Base-by-base conservation (phyloP, 345 rosid genomes). In the Pseudoturritis turrita region DNA sequence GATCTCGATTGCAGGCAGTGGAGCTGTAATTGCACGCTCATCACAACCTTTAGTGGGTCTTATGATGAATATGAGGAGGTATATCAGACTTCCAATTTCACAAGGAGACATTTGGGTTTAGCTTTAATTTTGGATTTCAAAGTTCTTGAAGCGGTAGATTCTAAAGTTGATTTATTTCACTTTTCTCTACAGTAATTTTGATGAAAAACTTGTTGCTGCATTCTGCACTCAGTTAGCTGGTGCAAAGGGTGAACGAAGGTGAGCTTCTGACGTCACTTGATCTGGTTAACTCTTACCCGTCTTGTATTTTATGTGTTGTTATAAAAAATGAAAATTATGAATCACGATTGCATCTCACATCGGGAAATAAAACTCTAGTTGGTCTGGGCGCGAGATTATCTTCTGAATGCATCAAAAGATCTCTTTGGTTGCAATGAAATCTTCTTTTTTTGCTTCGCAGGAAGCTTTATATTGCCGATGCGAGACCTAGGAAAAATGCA, bases 401-500 rank as follows among this genome's bases (percentile, higher is more conserved):
- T 35, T 55, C 12, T 55, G 28, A 52, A 63, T 54, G 19, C 58
- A 65, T 73, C 19, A 44, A 55, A 57, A 36, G 10, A 5, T 19
- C 71, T 45, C 58, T 15, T 53, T 73, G 45, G 26, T 28, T 73
- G 15, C 62, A 41, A 29, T 15, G 37, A 17, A 29, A 51, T 60
- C 40, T 14, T 41, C 11, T n/a, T 58, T 66, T 69, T 49, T 44
- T 14, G 23, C 77, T 64, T 72, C 59, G 58, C 67, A 91, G 99
- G 84, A 95, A 95, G 81, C 85, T 95, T 44, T 95, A 95, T 78
- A 95, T 95, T 74, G 96, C 96, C 23, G 99, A 95, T 78, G 99
- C 99, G 36, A 88, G 99, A 80, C 99, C 98, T 23, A 87, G 99
- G 74, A 91, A 88, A 83, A 95, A 95, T 89, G 99, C 97, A 72